phyloP scores from a whole-genome alignment of 78 protist species.

The Creolimax fragrantissima region DNA sequence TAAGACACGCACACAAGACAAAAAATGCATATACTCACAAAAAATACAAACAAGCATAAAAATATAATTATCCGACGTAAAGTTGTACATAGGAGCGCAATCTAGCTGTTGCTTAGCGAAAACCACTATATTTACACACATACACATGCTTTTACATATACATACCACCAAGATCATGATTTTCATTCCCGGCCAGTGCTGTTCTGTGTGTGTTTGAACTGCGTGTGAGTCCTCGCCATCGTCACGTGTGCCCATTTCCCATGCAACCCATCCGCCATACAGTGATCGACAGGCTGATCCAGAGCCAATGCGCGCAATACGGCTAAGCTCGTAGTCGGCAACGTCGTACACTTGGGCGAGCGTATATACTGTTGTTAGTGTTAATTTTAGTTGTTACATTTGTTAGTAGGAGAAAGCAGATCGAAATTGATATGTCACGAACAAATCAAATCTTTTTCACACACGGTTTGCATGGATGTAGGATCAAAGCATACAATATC shows the following conservation, averaged over 20 bases:
- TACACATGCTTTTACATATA: neutral
- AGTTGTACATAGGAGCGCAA: too few species aligned
- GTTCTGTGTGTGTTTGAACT: constrained; percentile 30
- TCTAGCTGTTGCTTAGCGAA: neutral
- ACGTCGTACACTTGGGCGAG: constrained; percentile 16
- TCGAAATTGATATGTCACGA: too few species aligned
- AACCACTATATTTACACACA: neutral
- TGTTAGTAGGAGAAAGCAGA: neutral
- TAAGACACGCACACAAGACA: too few species aligned
- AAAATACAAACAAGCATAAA: too few species aligned
- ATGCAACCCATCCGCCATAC: constrained; percentile 92
- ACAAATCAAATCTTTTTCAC: too few species aligned
- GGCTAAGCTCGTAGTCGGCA: neutral
- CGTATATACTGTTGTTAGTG: constrained; percentile 21
- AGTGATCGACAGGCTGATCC: constrained; percentile 94
- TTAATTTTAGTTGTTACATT: too few species aligned
- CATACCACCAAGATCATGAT: constrained; percentile 69
- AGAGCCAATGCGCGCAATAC: constrained; percentile 77
- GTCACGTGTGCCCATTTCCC: constrained; percentile 72
- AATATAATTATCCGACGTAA: too few species aligned
- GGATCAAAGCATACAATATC: too few species aligned
- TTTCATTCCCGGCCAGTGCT: constrained; percentile 87
- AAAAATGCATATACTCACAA: too few species aligned
- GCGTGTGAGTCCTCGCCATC: constrained; percentile 67
- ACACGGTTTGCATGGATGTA: too few species aligned